Conservation (phyloP, 1,284 basidiomycete species). For the Pseudozyma pruni region DNA sequence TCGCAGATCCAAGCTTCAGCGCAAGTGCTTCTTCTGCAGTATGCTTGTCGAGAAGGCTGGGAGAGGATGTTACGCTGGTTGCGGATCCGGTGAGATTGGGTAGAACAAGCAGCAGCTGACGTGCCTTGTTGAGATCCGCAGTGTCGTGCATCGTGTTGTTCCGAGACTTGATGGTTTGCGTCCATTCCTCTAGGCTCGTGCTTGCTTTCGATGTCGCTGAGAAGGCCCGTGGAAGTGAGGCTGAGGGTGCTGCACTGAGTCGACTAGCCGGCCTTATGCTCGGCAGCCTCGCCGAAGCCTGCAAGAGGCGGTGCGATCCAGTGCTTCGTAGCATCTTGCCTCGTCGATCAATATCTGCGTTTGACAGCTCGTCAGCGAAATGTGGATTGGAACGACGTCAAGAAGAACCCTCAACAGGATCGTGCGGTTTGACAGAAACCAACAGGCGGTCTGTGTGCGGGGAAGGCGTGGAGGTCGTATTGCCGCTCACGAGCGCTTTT, state of each 20-base stretch:
- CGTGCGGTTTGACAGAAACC: too few relatives aligned
- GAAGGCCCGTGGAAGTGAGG: neutral
- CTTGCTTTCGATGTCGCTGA: neutral
- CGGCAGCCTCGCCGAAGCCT: neutral
- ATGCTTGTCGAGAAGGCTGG: constrained; percentile 15
- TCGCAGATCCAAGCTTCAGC: neutral
- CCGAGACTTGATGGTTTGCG: constrained; percentile 10
- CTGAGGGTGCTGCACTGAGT: too few relatives aligned
- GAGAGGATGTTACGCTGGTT: constrained; percentile 4
- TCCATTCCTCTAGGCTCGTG: constrained; percentile 32
- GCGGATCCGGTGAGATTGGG: constrained; percentile 13
- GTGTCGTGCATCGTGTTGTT: constrained; percentile 28
- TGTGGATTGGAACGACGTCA: too few relatives aligned
- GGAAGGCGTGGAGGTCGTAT: too few relatives aligned
- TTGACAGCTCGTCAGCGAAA: neutral
- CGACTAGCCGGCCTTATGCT: neutral
- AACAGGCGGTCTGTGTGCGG: too few relatives aligned
- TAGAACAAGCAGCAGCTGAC: constrained; percentile 35
- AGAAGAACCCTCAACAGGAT: too few relatives aligned
- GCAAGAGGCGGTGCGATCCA: constrained; percentile 10
- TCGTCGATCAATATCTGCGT: too few relatives aligned
- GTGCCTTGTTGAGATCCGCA: constrained; percentile 41
- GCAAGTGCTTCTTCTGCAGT: constrained; percentile 19
- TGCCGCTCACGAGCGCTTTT: too few relatives aligned
- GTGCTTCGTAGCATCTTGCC: constrained; percentile 10